Base-by-base conservation (phyloP, 495 filamentous ascomycete species). In the Thozetella sp. region DNA sequence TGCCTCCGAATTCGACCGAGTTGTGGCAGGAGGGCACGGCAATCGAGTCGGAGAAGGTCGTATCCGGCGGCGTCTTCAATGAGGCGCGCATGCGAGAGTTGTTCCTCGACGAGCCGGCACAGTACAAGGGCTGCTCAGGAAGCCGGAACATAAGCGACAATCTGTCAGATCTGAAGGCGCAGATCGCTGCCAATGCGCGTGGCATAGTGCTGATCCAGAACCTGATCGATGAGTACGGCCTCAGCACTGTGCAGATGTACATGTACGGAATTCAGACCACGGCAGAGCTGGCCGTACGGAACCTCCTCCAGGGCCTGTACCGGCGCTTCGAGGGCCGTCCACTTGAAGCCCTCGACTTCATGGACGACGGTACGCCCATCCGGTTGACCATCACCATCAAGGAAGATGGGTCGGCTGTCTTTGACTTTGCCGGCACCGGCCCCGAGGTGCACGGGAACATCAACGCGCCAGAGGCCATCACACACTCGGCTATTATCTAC, bases 401-500 rank as follows among this genome's bases (percentile, higher is more conserved):
- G 0, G 85, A 90, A 19, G 87, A 90, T 56, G 94, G 94, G 22
- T 89, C 93, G 64, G 95, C 94, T 0, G 79, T 90, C 2, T 97
- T 97, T 73, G 92, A 98, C 73, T 98, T 98, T 68, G 80, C 73
- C 43, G 92, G 94, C 27, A 99, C 95, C 1, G 95, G 95, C 0
- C 90, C 93, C 1, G 90, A 99, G 73, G 92, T 97, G 22, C 96
- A 97, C 70, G 93, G 83, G 57, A 97, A 96, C 73, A 93, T 91
- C 76, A 98, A 99, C 69, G 95, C 95, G 12, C 95, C 95, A 0
- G 85, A 96, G 76, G 93, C 95, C 23, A 90, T 99, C 54, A 96
- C 93, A 1, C 94, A 94, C 76, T 92, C 88, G 11, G 95, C 95
- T 52, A 96, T 98, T 65, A 99, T 99, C 70, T 99, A 98, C 79